Percentiles rank a stretch among this genome's conserved stretches.
Conservation (phyloP, 768 basidiomycete species). For the Russula sp. region DNA sequence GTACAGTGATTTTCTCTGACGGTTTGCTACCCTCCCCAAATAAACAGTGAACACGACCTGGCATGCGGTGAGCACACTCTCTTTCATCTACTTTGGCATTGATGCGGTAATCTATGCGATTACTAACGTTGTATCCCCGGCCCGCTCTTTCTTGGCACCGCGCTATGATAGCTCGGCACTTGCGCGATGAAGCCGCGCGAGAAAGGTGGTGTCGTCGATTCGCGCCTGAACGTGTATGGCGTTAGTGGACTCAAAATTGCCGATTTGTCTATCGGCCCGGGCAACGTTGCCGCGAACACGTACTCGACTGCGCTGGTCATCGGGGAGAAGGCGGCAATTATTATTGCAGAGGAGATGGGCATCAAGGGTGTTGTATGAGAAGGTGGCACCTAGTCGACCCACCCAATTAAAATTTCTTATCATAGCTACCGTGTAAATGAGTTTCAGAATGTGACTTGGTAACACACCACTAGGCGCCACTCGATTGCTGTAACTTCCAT, state of each 20-base stretch:
- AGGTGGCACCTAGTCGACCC: background rate
- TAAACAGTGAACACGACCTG: slow-evolving; percentile 7
- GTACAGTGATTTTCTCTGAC: background rate
- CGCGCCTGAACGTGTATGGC: slow-evolving; percentile 61
- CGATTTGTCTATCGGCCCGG: slow-evolving; percentile 43
- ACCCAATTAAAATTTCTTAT: background rate
- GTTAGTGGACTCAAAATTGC: slow-evolving; percentile 55
- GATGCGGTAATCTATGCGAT: background rate
- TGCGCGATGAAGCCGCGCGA: slow-evolving; percentile 65
- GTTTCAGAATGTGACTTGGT: too few species aligned
- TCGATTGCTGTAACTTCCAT: too few species aligned
- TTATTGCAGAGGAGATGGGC: slow-evolving; percentile 55
- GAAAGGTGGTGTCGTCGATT: slow-evolving; percentile 59
- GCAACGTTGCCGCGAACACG: slow-evolving; percentile 45
- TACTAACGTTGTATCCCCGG: background rate
- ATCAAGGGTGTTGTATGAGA: slow-evolving; percentile 41
- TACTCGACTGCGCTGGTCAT: slow-evolving; percentile 46
- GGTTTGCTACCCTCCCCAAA: too few species aligned
- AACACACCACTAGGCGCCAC: too few species aligned
- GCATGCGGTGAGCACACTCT: slow-evolving; percentile 21
- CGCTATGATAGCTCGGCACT: slow-evolving; percentile 52
- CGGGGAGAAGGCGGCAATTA: slow-evolving; percentile 60
- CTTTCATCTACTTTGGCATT: too few species aligned
- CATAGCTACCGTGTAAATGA: background rate
- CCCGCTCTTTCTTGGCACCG: background rate